These are phyloP conservation scores for Hortiboletus campestris DNA, from an alignment of 768 basidiomycete genomes.

Conservation along the genomic window DNA sequence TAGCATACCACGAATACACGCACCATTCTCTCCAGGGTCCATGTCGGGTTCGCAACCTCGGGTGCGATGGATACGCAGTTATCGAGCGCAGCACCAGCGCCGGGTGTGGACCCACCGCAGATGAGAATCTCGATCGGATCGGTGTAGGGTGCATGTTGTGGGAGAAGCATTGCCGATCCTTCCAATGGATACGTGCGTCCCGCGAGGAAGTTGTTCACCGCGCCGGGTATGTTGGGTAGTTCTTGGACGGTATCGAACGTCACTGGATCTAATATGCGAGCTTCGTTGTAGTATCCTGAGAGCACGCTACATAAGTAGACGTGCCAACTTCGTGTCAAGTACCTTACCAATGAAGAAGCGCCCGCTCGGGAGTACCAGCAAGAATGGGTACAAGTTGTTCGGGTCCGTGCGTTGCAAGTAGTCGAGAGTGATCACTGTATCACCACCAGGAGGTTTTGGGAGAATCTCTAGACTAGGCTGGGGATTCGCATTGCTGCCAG, in stretches of 20 bases:
- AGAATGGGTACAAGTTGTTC: constrained; percentile 78
- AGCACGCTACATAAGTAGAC: neutral
- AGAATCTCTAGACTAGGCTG: constrained; percentile 72
- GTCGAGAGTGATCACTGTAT: constrained; percentile 58
- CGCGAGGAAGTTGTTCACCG: constrained; percentile 68
- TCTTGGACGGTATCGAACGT: constrained; percentile 58
- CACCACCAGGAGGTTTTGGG: constrained; percentile 63
- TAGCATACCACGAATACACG: constrained; percentile 17
- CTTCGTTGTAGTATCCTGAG: constrained; percentile 77
- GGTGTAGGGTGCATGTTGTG: constrained; percentile 71
- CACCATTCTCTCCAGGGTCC: constrained; percentile 81
- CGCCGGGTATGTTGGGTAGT: constrained; percentile 72
- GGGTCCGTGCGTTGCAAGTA: constrained; percentile 74
- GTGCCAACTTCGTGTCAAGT: neutral
- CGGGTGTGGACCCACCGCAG: constrained; percentile 72
- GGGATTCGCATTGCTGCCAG: constrained; percentile 62
- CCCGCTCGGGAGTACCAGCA: constrained; percentile 67
- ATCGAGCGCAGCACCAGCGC: constrained; percentile 50
- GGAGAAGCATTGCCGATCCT: constrained; percentile 67
- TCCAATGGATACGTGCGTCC: constrained; percentile 80
- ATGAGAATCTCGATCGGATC: constrained; percentile 64
- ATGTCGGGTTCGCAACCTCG: constrained; percentile 57
- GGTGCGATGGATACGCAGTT: constrained; percentile 73
- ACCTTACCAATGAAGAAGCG: constrained; percentile 66
- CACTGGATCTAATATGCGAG: constrained; percentile 65